These are phyloP conservation scores for Lepidium aucheri DNA, from an alignment of 345 rosid species.

Conservation along the genomic window DNA sequence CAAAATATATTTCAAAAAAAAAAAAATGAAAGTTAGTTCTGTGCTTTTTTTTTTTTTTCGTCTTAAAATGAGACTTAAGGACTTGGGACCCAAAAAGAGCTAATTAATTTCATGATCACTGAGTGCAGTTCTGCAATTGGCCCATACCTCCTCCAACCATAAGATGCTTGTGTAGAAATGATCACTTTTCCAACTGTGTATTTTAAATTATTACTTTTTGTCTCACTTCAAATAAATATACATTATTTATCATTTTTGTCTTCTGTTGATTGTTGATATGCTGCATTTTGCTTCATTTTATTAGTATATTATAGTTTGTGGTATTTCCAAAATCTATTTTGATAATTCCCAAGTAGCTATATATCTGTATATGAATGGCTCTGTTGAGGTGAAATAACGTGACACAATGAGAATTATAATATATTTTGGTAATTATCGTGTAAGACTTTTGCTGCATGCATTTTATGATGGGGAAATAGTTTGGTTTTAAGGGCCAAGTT, in stretches of 20 bases:
- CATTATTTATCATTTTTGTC: background rate
- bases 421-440: background rate
- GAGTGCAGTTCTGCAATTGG: constrained; percentile 17
- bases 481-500: background rate
- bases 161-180: constrained; percentile 3
- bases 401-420: background rate
- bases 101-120: background rate
- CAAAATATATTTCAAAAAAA: no score
- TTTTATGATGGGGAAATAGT: background rate
- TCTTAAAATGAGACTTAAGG: constrained; percentile 2
- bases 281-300: background rate
- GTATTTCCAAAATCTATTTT: background rate
- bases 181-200: background rate
- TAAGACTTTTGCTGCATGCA: background rate
- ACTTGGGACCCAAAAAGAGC: constrained; percentile 21
- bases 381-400: background rate
- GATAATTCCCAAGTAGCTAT: background rate
- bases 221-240: background rate
- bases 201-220: background rate
- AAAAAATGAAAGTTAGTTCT: no score
- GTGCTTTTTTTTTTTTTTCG: background rate
- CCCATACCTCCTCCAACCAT: background rate
- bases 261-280: background rate
- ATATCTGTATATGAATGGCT: background rate
- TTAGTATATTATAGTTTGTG: background rate